Base-by-base conservation (phyloP, 2,329 filamentous ascomycete species). In the Hypoxylon sp. region DNA sequence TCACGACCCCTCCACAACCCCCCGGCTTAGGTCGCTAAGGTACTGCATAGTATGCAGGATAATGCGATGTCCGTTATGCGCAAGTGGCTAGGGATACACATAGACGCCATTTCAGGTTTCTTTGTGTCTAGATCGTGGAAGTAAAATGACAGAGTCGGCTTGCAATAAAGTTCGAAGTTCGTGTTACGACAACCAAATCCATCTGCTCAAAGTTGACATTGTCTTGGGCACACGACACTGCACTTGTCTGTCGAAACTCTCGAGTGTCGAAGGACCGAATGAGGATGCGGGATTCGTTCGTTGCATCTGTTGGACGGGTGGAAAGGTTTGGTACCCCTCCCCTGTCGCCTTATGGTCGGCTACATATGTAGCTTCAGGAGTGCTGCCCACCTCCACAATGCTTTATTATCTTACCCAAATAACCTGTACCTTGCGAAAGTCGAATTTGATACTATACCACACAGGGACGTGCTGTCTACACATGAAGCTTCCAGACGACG, bases 261-360 rank as follows among this genome's bases (percentile, higher is more conserved):
- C 35, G 17, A 61, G 57, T 48, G 8, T 60, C 40, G 65, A 56
- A 59, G 49, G 40, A 31, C 51, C 51, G 62, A 71, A 61, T 46
- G 51, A 59, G 61, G 42, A 53, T 51, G 54, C 61, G 49, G 70
- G 72, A 74, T 74, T 72, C 64, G 61, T 54, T 22, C 37, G 72
- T 64, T 67, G 62, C 59, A 71, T 55, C 63, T 64, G 60, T 65
- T 68, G 46, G 57, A 46, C 25, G 57, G 58, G 53, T 27, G 64
- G 58, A 66, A 60, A 57, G 59, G 58, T 67, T 56, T 53, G 55
- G 64, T 42, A 59, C 58, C 64, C 66, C 55, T 66, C 68, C 67
- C 71, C 66, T 70, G 66, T 69, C 70, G 61, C 59, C 55, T 68
- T 61, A 69, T 22, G 51, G 55, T 53, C 57, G 35, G 55, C 60